A percentile compares a stretch with the other conserved stretches of the same genome.
phyloP scores from a whole-genome alignment of 257 asterid genomes.

The Solanum rostratum region DNA sequence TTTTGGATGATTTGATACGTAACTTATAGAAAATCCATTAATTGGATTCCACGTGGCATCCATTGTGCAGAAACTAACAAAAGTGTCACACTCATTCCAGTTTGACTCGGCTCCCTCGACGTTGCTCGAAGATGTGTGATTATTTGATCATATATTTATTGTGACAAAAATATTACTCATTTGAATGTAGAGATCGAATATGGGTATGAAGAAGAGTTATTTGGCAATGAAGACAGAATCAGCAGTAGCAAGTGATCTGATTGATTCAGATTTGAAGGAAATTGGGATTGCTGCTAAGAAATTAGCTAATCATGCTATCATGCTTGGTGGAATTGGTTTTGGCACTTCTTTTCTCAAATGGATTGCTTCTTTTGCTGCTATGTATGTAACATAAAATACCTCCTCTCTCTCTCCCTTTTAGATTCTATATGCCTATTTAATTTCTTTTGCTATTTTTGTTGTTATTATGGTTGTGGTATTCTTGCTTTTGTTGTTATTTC shows the following conservation, averaged over 20 bases:
- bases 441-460: too few species aligned
- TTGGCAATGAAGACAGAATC: conserved; percentile 60
- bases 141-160: neutral
- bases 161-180: neutral
- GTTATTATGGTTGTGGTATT: too few species aligned
- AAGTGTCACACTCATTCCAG: neutral
- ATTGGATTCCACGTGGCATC: neutral
- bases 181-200: neutral
- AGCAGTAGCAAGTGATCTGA: conserved; percentile 26
- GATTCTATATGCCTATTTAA: too few species aligned
- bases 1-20: neutral
- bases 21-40: neutral
- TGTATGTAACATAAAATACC: conserved; percentile 22
- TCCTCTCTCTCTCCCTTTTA: neutral
- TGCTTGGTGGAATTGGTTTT: conserved; percentile 58
- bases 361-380: conserved; percentile 73
- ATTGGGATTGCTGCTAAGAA: conserved; percentile 42
- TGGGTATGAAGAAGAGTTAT: conserved; percentile 23
- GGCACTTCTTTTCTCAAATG: conserved; percentile 64
- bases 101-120: neutral
- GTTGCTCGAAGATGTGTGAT: neutral
- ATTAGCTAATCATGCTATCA: conserved; percentile 56
- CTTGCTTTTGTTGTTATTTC: too few species aligned
- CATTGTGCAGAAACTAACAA: neutral
- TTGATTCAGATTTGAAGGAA: conserved; percentile 59